These are phyloP conservation scores for Penicillium sp. DNA, from an alignment of 2,329 filamentous ascomycete genomes.

Conservation along the genomic window DNA sequence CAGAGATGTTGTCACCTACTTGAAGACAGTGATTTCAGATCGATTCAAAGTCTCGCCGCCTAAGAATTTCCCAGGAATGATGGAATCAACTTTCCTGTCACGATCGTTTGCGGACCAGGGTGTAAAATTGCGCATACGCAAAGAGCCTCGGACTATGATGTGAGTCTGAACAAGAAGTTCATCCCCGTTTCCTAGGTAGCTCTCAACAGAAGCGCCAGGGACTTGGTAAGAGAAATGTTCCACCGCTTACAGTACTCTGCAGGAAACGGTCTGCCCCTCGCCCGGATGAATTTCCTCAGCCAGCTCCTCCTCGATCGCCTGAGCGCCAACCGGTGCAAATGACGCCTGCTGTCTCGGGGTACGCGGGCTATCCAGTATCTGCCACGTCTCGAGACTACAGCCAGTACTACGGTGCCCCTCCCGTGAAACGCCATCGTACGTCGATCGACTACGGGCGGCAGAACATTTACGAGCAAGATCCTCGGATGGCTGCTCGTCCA, in stretches of 20 bases:
- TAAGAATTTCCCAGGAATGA: slow-evolving; percentile 73
- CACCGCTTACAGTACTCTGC: slow-evolving; percentile 11
- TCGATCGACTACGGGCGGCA: slow-evolving; percentile 35
- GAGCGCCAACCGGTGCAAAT: slow-evolving; percentile 35
- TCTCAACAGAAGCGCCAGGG: no score
- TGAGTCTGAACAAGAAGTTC: slow-evolving; percentile 17
- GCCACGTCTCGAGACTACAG: slow-evolving; percentile 29
- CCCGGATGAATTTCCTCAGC: slow-evolving; percentile 34
- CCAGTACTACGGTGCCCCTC: slow-evolving; percentile 28
- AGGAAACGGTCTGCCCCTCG: slow-evolving; percentile 37
- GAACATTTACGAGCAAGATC: slow-evolving; percentile 32
- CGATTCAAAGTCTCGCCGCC: slow-evolving; percentile 55
- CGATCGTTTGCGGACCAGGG: slow-evolving; percentile 82
- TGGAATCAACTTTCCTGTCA: slow-evolving; percentile 74
- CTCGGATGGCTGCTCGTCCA: slow-evolving; percentile 31
- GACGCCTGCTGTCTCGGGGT: slow-evolving; percentile 23
- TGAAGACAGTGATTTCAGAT: slow-evolving; percentile 55
- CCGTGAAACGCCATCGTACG: slow-evolving; percentile 37
- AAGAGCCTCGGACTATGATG: slow-evolving; percentile 64
- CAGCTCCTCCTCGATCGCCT: slow-evolving; percentile 33
- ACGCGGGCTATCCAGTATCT: slow-evolving; percentile 28
- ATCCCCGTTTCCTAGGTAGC: not conserved
- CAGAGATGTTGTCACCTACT: slow-evolving; percentile 44
- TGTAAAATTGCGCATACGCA: slow-evolving; percentile 72
- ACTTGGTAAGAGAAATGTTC: not conserved